Conservation (phyloP, 2,329 filamentous ascomycete genomes). For the Diaporthe sp. region DNA sequence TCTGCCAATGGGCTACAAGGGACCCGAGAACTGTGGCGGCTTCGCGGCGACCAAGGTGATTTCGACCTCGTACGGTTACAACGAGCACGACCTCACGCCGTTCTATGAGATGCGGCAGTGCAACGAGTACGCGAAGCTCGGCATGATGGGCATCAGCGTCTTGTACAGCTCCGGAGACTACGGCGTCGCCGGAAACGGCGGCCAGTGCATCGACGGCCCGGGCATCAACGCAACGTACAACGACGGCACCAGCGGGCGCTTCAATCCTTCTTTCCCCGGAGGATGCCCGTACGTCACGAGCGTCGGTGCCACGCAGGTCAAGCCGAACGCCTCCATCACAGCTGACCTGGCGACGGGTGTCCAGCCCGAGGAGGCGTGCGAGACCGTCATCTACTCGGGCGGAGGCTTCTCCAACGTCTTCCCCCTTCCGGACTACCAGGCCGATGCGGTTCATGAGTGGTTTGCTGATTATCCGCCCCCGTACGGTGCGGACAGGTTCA, state of each 20-base stretch:
- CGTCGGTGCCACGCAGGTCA: constrained; percentile 51
- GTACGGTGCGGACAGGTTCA: constrained; percentile 35
- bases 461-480: constrained; percentile 37
- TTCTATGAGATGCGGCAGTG: constrained; percentile 58
- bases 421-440: constrained; percentile 37
- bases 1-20: constrained; percentile 58
- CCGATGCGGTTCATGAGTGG: constrained; percentile 36
- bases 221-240: constrained; percentile 25
- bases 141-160: constrained; percentile 52
- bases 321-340: constrained; percentile 38
- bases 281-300: constrained; percentile 62
- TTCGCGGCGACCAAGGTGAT: constrained; percentile 62
- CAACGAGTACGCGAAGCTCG: constrained; percentile 58
- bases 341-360: constrained; percentile 33
- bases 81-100: constrained; percentile 59
- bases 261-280: constrained; percentile 58
- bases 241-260: constrained; percentile 47
- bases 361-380: constrained; percentile 39
- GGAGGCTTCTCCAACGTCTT: constrained; percentile 41
- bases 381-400: constrained; percentile 39
- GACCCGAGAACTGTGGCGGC: constrained; percentile 44
- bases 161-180: constrained; percentile 54
- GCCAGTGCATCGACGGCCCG: constrained; percentile 48
- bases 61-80: constrained; percentile 61
- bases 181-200: constrained; percentile 50